Evolutionary conservation across 345 rosid species (phyloP).

Genomic region (Corchorus capsularis): DNA sequence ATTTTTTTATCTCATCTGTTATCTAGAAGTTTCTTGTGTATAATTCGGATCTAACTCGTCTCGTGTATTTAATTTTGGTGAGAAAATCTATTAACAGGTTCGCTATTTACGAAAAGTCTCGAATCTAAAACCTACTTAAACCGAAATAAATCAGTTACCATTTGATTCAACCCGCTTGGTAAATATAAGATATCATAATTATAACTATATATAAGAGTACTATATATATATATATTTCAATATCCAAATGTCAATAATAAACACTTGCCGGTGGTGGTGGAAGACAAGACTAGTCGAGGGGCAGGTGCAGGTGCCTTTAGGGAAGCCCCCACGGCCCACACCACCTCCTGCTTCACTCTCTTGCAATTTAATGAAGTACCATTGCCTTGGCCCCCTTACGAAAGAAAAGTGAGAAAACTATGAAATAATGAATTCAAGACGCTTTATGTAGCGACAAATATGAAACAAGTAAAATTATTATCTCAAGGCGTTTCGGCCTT

Average conservation of each 20-base stretch:
- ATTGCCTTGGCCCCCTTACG: not conserved
- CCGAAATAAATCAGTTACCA: too few relatives aligned
- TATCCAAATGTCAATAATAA: not conserved
- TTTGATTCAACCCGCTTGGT: too few relatives aligned
- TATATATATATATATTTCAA: not conserved
- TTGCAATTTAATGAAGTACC: not conserved
- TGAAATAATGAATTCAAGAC: not conserved
- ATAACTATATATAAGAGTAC: too few relatives aligned
- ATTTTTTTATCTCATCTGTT: too few relatives aligned
- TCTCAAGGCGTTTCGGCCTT: too few relatives aligned
- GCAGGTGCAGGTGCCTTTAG: constrained; percentile 4
- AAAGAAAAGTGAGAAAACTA: not conserved
- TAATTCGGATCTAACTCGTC: too few relatives aligned
- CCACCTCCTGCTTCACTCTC: not conserved
- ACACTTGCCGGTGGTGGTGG: not conserved
- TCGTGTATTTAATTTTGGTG: too few relatives aligned
- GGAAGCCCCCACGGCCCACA: not conserved
- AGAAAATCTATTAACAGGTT: too few relatives aligned
- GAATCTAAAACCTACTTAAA: too few relatives aligned
- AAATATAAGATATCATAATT: too few relatives aligned
- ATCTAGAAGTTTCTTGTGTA: too few relatives aligned
- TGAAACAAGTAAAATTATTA: not conserved
- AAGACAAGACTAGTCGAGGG: constrained; percentile 8
- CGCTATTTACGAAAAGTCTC: too few relatives aligned
- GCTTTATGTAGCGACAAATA: constrained; percentile 5